Evolutionary conservation across 805 yeast genomes (phyloP).

Genomic region (Metschnikowia shivogae): DNA sequence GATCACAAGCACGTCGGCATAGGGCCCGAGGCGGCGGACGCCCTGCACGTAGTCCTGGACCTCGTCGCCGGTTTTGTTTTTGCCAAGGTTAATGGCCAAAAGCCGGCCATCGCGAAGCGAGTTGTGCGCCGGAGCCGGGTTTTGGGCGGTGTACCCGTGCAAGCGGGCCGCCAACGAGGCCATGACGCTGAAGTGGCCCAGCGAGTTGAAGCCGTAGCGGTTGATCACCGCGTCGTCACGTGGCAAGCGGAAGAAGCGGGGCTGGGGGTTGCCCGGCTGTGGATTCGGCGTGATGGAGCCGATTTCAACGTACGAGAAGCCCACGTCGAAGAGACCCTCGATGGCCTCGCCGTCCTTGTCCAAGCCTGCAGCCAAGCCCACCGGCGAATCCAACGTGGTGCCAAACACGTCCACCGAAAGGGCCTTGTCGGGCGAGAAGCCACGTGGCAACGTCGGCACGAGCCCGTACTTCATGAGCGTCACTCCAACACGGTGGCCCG

Average conservation of each 20-base stretch:
- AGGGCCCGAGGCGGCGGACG: conserved; percentile 72
- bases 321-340: conserved; percentile 70
- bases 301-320: conserved; percentile 87
- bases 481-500: conserved; percentile 77
- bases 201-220: conserved; percentile 91
- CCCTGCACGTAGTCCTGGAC: conserved; percentile 82
- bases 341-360: conserved; percentile 93
- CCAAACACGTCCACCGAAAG: conserved; percentile 66
- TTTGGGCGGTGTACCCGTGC: conserved; percentile 18
- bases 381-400: conserved; percentile 63
- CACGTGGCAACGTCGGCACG: conserved; percentile 46
- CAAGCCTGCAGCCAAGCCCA: conserved; percentile 94
- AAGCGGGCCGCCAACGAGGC: conserved; percentile 65
- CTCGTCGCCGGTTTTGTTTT: conserved; percentile 90
- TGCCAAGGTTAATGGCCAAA: conserved; percentile 83
- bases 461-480: conserved; percentile 64
- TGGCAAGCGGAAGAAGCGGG: conserved; percentile 83
- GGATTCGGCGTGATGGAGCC: conserved; percentile 92
- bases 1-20: conserved; percentile 84
- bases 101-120: conserved; percentile 62
- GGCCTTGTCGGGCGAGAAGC: conserved; percentile 38
- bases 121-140: conserved; percentile 35
- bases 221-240: conserved; percentile 89
- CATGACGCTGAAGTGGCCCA: conserved; percentile 75
- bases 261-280: conserved; percentile 93